Conservation (phyloP, 345 rosid genomes). For the Brassica napus region Da-Ae NC_063436.1:36767501-36768000, state of each 20-base stretch:
- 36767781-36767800: constrained; percentile 30
- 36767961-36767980: constrained; percentile 43
- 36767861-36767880: constrained; percentile 15
- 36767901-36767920: constrained; percentile 41
- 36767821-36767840: neutral
- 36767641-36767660: constrained; percentile 27
- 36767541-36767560: constrained; percentile 71
- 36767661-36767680: constrained; percentile 74
- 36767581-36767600: constrained; percentile 46
- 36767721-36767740: constrained; percentile 16
- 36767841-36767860: neutral
- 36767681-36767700: constrained; percentile 57
- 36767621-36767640: constrained; percentile 33
- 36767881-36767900: constrained; percentile 47
- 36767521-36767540: constrained; percentile 11
- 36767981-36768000: constrained; percentile 42
- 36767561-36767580: constrained; percentile 63
- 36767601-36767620: constrained; percentile 49
- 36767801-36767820: constrained; percentile 4
- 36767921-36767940: constrained; percentile 45
- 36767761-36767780: constrained; percentile 33
- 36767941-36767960: constrained; percentile 39
- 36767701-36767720: constrained; percentile 30
- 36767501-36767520: neutral
- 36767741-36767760: constrained; percentile 1